Conservation (phyloP, 164 flowering plant species). For the Magnolia kwangsiensis region DNA sequence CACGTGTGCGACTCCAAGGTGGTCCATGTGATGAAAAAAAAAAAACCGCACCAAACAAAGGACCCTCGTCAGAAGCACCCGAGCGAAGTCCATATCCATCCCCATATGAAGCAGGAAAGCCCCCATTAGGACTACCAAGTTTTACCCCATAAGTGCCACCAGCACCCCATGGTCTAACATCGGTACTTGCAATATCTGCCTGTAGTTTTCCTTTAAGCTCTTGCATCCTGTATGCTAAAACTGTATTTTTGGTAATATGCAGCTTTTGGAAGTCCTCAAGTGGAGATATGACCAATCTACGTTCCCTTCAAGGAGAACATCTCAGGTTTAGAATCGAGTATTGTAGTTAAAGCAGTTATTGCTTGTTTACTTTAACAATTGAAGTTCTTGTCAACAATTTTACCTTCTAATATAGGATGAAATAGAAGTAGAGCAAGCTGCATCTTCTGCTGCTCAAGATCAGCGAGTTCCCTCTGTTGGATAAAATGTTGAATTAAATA, state of each 20-base stretch:
- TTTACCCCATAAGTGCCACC: conserved; percentile 62
- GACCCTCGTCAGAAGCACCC: no score
- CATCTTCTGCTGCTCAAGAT: conserved; percentile 2
- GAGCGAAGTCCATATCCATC: conserved; percentile 59
- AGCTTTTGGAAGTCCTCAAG: conserved; percentile 48
- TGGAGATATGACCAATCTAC: conserved; percentile 14
- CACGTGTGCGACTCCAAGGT: background rate
- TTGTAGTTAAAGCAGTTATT: background rate
- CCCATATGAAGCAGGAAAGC: conserved; percentile 53
- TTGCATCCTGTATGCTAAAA: background rate
- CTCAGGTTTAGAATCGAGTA: conserved; percentile 21
- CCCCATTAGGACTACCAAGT: conserved; percentile 44
- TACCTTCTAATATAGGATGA: conserved; percentile 6
- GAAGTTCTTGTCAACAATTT: background rate
- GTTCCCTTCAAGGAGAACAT: conserved; percentile 12
- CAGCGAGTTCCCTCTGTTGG: no score
- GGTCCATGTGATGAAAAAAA: background rate
- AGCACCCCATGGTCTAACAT: conserved; percentile 2
- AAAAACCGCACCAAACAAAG: no score
- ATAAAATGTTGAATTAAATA: no score
- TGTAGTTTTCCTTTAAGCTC: conserved; percentile 49
- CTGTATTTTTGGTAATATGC: conserved; percentile 14
- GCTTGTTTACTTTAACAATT: conserved; percentile 5
- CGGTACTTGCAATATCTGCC: conserved; percentile 27
- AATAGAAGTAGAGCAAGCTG: background rate